Evolutionary conservation across 768 basidiomycete species (phyloP), one percentile per base, ranked within the genome.

Genomic region (Neoboletus brunneissimus): DNA sequence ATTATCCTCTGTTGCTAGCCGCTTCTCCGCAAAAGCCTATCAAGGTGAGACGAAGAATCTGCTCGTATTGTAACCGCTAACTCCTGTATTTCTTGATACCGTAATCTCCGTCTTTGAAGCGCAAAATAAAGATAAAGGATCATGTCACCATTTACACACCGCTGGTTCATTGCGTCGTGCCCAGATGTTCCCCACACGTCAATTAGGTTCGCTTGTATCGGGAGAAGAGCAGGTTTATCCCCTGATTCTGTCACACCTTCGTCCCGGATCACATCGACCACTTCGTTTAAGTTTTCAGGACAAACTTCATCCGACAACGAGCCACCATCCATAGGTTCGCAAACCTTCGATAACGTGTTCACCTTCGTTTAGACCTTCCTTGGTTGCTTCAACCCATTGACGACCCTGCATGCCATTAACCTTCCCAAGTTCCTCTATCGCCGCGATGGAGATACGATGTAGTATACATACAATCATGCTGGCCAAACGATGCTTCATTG

Each of bases 11-110:
- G 31, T 50, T 45, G 52, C 60, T 59, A 59, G 41, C 53, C 53
- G 54, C 32, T 57, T 63, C 63, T 68, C 71, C 71, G 71, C 56
- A 63, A 72, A 72, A 62, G 71, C 71, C 71, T 72, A 72, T 72
- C 71, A 71, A 49, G 57, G 60, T 59, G 53, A 66, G 65, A 55
- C 57, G 60, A 60, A 63, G 59, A 60, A 58, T 48, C 51, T 16
- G 37, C 31, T 37, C 35, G 45, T 6, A 27, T 27, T 27, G 27
- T 55, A 29, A 57, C 63, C 67, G 72, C 58, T 68, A 70, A 68
- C 64, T 55, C 70, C 67, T 61, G 58, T 48, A 42, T 57, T 55
- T 52, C 56, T 58, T 29, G 66, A 59, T 69, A 65, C 71, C 71
- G 71, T 67, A 72, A 72, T 72, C 71, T 73, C 71, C 71, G 71